Evolutionary conservation across 2,329 filamentous ascomycete genomes (phyloP), one percentile per base, ranked within the genome.

Genomic region (Teratosphaeria gauchensis): DNA sequence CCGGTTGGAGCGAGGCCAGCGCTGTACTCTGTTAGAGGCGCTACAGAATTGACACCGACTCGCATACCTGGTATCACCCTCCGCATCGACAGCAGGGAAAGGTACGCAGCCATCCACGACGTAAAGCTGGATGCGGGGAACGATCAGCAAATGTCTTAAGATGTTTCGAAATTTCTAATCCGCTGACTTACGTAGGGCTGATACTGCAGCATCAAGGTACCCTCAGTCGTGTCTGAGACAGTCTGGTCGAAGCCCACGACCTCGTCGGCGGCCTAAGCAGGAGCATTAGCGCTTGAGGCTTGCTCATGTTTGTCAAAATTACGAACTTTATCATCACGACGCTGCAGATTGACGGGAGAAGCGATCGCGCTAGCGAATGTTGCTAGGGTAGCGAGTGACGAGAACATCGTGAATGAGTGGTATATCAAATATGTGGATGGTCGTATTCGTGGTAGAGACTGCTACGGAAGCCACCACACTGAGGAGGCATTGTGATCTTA

Each of bases 91-190:
- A 0, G 79, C 83, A 0, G 83, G 82, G 65, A 84, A 86, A 0
- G 83, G 82, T 16, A 85, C 82, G 61, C 83, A 86, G 53, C 83
- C 83, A 64, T 82, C 81, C 32, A 76, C 75, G 4, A 85, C 80
- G 14, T 82, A 65, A 6, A 84, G 74, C 42, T 48, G 42, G n/a
- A 24, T 48, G n/a, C 19, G 42, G n/a, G 3, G 9, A 16, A 8
- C 11, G n/a, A 19, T 48, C 42, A 48, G 42, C 42, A 19, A 21
- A 48, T 8, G n/a, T 19, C 16, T n/a, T 21, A 9, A 2, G n/a
- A 48, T 19, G n/a, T 8, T 19, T 19, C n/a, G n/a, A n/a, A 7
- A 19, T 21, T 48, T 21, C 9, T 5, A 12, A 8, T 19, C 42
- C 9, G n/a, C 8, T 11, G 8, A 48, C 42, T 48, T 24, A 48